A percentile compares a stretch with the other conserved stretches of the same genome.
phyloP scores from a whole-genome alignment of 768 basidiomycete genomes.

The Dioszegia hungarica region DNA sequence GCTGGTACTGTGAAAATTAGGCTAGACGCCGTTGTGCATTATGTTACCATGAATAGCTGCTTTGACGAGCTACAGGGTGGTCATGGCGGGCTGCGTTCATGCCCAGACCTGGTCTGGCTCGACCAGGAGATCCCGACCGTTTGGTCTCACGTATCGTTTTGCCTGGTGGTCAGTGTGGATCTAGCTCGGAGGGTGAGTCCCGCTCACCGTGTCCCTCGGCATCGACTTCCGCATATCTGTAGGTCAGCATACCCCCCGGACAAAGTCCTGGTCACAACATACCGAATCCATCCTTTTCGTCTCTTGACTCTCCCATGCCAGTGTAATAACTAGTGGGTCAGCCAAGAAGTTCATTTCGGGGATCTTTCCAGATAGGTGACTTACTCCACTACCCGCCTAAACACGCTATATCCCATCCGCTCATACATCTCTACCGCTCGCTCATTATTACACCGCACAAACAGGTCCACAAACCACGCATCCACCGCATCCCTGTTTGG shows the following conservation, averaged over 20 bases:
- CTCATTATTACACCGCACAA: conserved; percentile 79
- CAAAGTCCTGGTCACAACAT: background rate
- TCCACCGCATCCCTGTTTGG: conserved; percentile 25
- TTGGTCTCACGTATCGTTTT: conserved; percentile 47
- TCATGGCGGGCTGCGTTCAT: background rate
- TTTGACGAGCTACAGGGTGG: too few species aligned
- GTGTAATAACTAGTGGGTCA: conserved; percentile 43
- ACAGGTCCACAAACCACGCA: conserved; percentile 90
- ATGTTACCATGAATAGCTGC: too few species aligned
- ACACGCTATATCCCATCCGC: conserved; percentile 86
- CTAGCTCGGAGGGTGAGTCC: too few species aligned
- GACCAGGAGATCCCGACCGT: conserved; percentile 50
- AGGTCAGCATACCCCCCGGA: background rate
- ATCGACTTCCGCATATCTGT: conserved; percentile 53
- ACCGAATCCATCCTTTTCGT: conserved; percentile 44
- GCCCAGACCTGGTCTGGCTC: conserved; percentile 46
- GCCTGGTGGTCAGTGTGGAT: conserved; percentile 10
- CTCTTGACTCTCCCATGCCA: conserved; percentile 43
- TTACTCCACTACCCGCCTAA: conserved; percentile 81
- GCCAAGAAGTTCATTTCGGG: too few species aligned
- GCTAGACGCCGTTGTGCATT: too few species aligned
- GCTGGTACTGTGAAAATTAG: too few species aligned
- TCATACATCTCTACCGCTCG: conserved; percentile 91
- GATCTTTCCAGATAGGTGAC: too few species aligned
- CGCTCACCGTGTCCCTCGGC: conserved; percentile 49